A percentile compares a stretch with the other conserved stretches of the same genome.
phyloP scores from a whole-genome alignment of 2,329 filamentous ascomycete genomes.

The Venturia pyrina region DNA sequence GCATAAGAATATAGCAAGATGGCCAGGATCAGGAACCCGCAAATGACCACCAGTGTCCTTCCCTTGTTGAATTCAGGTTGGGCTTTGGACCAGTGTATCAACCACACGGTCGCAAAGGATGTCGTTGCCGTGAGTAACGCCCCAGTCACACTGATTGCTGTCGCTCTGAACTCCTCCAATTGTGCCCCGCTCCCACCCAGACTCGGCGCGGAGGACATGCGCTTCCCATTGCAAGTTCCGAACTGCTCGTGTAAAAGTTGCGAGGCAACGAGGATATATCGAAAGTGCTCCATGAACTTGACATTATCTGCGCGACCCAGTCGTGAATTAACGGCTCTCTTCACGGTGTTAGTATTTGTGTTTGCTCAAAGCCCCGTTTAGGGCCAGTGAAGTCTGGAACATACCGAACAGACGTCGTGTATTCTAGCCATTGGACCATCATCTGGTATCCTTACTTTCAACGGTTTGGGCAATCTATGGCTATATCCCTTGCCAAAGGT shows the following conservation, averaged over 20 bases:
- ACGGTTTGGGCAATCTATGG: constrained; percentile 37
- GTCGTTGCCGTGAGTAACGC: constrained; percentile 54
- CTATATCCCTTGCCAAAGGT: constrained; percentile 39
- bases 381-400: constrained; percentile 10
- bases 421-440: constrained; percentile 28
- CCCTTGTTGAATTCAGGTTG: constrained; percentile 46
- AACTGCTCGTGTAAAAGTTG: constrained; percentile 67
- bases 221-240: constrained; percentile 25
- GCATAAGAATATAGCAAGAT: constrained; percentile 61
- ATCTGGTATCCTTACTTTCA: constrained; percentile 28
- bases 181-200: constrained; percentile 19
- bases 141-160: constrained; percentile 50
- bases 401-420: constrained; percentile 29
- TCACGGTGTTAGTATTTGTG: constrained; percentile 16
- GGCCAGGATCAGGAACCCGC: constrained; percentile 43
- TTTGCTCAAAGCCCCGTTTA: constrained; percentile 16
- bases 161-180: constrained; percentile 27
- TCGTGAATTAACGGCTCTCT: constrained; percentile 61
- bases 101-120: constrained; percentile 53
- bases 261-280: constrained; percentile 86
- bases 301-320: constrained; percentile 71
- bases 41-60: constrained; percentile 35
- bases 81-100: constrained; percentile 60
- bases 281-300: constrained; percentile 83
- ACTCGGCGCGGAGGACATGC: neutral